Evolutionary conservation across 2,329 filamentous ascomycete genomes (phyloP).

Genomic region (Cyclaneusma minus): DNA sequence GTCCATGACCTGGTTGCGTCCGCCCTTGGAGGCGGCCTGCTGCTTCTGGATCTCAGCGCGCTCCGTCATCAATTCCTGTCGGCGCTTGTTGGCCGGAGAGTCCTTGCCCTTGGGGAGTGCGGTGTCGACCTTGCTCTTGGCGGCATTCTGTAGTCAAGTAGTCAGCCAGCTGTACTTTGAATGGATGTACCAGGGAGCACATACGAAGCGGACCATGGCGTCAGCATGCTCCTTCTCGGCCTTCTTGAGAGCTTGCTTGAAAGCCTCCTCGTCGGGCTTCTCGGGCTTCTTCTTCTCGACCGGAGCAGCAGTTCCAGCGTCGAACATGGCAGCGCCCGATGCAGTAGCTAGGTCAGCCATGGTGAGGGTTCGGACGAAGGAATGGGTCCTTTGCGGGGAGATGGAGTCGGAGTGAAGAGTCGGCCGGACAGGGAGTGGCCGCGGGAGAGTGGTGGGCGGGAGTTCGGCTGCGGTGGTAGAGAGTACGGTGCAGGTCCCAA

Average conservation of each 20-base stretch:
- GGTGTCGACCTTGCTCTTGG: slow-evolving; percentile 78
- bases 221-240: slow-evolving; percentile 78
- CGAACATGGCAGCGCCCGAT: slow-evolving; percentile 25
- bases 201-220: slow-evolving; percentile 54
- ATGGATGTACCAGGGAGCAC: slow-evolving; percentile 13
- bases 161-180: slow-evolving; percentile 6
- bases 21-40: slow-evolving; percentile 76
- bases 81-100: slow-evolving; percentile 65
- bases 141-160: slow-evolving; percentile 48
- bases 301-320: slow-evolving; percentile 21
- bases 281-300: slow-evolving; percentile 45
- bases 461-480: too few species aligned
- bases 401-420: neutral
- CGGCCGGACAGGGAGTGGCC: neutral
- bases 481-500: too few species aligned
- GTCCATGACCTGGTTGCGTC: slow-evolving; percentile 63
- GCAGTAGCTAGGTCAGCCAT: slow-evolving; percentile 32
- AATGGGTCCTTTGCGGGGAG: neutral
- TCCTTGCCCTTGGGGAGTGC: slow-evolving; percentile 72
- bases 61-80: slow-evolving; percentile 71
- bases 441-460: too few species aligned
- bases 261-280: slow-evolving; percentile 76
- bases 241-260: slow-evolving; percentile 62
- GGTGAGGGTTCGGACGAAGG: slow-evolving; percentile 7
- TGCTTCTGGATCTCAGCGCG: slow-evolving; percentile 72